Conservation (phyloP, 345 rosid species). For the Moringa oleifera region DNA sequence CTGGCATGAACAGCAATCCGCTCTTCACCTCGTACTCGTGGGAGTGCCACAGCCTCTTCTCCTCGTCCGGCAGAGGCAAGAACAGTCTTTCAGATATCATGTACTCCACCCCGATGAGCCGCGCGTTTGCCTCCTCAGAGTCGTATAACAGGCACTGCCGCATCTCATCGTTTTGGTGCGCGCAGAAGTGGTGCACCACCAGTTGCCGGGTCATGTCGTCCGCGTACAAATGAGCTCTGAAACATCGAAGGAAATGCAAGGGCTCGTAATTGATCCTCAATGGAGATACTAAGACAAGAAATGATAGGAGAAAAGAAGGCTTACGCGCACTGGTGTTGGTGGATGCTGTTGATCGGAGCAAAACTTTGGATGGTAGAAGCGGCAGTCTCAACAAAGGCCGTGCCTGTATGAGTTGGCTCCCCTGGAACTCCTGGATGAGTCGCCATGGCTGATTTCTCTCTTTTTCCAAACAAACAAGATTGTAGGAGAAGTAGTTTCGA, state of each 20-base stretch:
- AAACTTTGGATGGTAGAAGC: conserved; percentile 60
- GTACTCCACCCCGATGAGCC: conserved; percentile 71
- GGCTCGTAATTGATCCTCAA: too few species aligned
- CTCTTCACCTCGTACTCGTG: conserved; percentile 85
- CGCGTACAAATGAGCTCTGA: conserved; percentile 65
- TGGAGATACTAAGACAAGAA: too few species aligned
- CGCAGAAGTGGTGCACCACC: conserved; percentile 76
- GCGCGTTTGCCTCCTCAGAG: conserved; percentile 41
- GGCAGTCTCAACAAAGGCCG: conserved; percentile 56
- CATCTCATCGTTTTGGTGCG: conserved; percentile 76
- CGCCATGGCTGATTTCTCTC: conserved; percentile 20
- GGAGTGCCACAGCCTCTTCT: conserved; percentile 76
- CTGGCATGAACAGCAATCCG: conserved; percentile 68
- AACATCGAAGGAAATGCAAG: background rate
- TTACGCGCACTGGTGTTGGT: conserved; percentile 91
- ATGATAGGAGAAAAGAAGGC: background rate
- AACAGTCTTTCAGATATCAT: conserved; percentile 64
- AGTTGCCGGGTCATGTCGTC: conserved; percentile 80
- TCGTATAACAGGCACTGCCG: conserved; percentile 78
- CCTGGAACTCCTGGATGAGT: conserved; percentile 52
- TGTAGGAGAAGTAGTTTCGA: too few species aligned
- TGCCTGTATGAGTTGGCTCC: conserved; percentile 39
- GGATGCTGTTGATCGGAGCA: conserved; percentile 57
- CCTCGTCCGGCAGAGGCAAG: conserved; percentile 56
- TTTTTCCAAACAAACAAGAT: background rate